Percentiles rank a stretch among this genome's conserved stretches.
Evolutionary conservation across 1,139 yeast species (phyloP).

Genomic region (Taiozyma sp.): DNA sequence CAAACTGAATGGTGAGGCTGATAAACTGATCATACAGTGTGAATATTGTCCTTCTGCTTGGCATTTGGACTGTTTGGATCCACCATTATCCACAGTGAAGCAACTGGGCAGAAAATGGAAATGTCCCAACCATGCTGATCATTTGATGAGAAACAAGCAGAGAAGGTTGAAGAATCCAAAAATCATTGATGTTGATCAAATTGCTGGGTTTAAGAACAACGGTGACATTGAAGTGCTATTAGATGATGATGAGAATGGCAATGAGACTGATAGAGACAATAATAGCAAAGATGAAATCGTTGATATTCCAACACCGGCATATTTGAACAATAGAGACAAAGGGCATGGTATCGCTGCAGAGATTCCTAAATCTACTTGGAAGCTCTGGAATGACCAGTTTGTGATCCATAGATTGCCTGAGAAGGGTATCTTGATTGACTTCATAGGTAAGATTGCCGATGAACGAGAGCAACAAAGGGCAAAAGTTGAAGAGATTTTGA

Average conservation of each 20-base stretch:
- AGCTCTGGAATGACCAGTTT: slow-evolving; percentile 40
- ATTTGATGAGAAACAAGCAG: slow-evolving; percentile 33
- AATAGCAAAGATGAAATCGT: slow-evolving; percentile 26
- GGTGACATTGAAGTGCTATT: slow-evolving; percentile 60
- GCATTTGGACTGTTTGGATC: slow-evolving; percentile 86
- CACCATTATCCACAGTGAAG: slow-evolving; percentile 74
- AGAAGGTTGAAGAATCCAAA: slow-evolving; percentile 50
- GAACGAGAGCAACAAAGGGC: slow-evolving; percentile 21
- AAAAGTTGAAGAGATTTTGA: slow-evolving; percentile 22
- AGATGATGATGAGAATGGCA: slow-evolving; percentile 32
- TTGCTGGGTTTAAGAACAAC: slow-evolving; percentile 59
- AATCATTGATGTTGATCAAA: slow-evolving; percentile 49
- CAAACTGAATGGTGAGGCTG: slow-evolving; percentile 26
- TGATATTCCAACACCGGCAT: slow-evolving; percentile 41
- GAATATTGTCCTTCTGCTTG: slow-evolving; percentile 85
- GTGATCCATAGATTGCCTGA: slow-evolving; percentile 68
- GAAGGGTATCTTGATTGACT: slow-evolving; percentile 69
- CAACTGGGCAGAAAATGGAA: slow-evolving; percentile 84
- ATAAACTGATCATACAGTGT: slow-evolving; percentile 60
- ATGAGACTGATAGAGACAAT: slow-evolving; percentile 46
- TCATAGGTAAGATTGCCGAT: slow-evolving; percentile 45
- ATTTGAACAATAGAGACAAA: slow-evolving; percentile 37
- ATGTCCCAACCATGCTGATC: slow-evolving; percentile 85
- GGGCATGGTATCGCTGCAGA: slow-evolving; percentile 43
- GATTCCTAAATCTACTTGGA: slow-evolving; percentile 32